These are phyloP conservation scores for Penicillium desertorum DNA, from an alignment of 495 filamentous ascomycete genomes.

Conservation along the genomic window DNA sequence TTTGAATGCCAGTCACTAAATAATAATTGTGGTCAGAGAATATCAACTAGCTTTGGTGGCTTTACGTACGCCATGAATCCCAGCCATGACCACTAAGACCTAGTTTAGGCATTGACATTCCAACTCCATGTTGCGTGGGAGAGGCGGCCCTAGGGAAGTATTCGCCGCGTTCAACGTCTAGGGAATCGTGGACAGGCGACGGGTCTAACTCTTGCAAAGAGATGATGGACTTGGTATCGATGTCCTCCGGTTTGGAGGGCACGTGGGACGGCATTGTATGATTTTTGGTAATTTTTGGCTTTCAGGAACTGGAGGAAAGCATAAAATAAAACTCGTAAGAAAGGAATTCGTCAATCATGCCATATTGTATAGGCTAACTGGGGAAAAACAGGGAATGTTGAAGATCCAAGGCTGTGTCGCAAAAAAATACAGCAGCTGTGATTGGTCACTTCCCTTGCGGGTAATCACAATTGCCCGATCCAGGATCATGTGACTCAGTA, in stretches of 20 bases:
- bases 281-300: not conserved
- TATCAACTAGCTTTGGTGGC: slow-evolving; percentile 2
- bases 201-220: slow-evolving; percentile 80
- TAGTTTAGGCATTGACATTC: slow-evolving; percentile 36
- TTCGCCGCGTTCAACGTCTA: slow-evolving; percentile 53
- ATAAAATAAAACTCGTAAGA: slow-evolving; percentile 12
- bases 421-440: slow-evolving; percentile 15
- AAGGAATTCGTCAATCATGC: slow-evolving; percentile 18
- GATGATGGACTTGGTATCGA: slow-evolving; percentile 49
- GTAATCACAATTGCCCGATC: slow-evolving; percentile 9
- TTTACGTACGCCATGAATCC: slow-evolving; percentile 59
- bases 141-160: slow-evolving; percentile 47
- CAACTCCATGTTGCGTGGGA: slow-evolving; percentile 18
- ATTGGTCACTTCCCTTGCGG: slow-evolving; percentile 14
- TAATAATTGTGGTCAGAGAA: slow-evolving; percentile 5
- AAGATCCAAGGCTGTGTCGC: slow-evolving; percentile 14
- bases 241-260: slow-evolving; percentile 27
- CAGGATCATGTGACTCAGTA: not conserved
- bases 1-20: slow-evolving; percentile 75
- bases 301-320: not conserved
- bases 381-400: slow-evolving; percentile 20
- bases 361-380: not conserved
- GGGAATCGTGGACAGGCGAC: slow-evolving; percentile 69
- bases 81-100: slow-evolving; percentile 61
- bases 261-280: slow-evolving; percentile 8